Conservation (phyloP, 495 filamentous ascomycete species). For the Aspergillus panamensis region DNA sequence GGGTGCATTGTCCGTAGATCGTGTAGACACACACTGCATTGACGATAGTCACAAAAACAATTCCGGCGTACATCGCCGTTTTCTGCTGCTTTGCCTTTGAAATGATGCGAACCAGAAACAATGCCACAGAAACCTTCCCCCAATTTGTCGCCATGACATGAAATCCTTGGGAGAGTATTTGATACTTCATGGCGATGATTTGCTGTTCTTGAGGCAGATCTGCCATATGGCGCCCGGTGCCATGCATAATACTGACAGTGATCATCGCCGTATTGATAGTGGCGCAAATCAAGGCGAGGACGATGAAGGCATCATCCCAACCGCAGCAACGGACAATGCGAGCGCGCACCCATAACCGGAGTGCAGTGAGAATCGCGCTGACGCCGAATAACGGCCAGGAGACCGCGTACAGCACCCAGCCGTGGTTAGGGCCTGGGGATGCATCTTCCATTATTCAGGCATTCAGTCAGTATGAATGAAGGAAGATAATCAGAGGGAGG, state of each 20-base stretch:
- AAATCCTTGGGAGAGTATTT: constrained; percentile 15
- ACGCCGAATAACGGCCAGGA: constrained; percentile 13
- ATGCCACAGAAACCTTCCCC: constrained; percentile 16
- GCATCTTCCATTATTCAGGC: background rate
- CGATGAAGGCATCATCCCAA: constrained; percentile 17
- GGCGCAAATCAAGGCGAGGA: constrained; percentile 9
- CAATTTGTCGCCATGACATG: constrained; percentile 20
- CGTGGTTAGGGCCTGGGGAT: background rate
- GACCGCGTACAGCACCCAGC: constrained; percentile 10
- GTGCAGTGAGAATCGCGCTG: background rate
- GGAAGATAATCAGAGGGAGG: background rate
- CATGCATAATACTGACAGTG: constrained; percentile 4
- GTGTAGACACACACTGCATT: constrained; percentile 10
- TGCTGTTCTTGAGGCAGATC: background rate
- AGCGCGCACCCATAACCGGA: constrained; percentile 9
- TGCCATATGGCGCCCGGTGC: constrained; percentile 8
- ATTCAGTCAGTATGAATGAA: background rate
- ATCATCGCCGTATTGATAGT: constrained; percentile 8
- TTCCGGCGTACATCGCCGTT: constrained; percentile 4
- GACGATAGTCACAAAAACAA: constrained; percentile 2
- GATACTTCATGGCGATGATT: constrained; percentile 8
- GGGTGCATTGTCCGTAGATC: constrained; percentile 17
- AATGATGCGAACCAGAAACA: constrained; percentile 18
- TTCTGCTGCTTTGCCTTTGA: constrained; percentile 11
- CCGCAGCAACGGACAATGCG: constrained; percentile 10